A percentile compares a stretch with the other conserved stretches of the same genome.
Conservation (phyloP, 164 flowering plant species). For the Chloranthus sessilifolius region DNA sequence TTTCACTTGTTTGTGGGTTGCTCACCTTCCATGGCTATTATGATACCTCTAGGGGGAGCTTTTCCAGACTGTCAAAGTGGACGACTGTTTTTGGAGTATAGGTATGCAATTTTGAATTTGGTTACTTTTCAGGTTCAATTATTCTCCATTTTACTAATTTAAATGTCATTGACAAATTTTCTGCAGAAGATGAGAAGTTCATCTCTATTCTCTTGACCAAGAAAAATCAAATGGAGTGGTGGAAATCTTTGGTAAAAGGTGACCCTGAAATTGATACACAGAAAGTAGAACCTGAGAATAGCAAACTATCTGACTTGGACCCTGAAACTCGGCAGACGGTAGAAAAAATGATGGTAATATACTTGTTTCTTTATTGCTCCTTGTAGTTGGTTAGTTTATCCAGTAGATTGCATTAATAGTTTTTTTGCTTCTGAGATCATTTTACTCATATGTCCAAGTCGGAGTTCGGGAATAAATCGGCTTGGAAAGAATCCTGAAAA, state of each 20-base stretch:
- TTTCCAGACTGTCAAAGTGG: slow-evolving; percentile 54
- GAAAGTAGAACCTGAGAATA: slow-evolving; percentile 82
- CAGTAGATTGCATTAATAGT: no score
- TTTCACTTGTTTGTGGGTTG: no score
- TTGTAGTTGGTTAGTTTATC: no score
- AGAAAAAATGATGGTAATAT: slow-evolving; percentile 86
- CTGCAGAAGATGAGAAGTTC: slow-evolving; percentile 72
- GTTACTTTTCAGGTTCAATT: no score
- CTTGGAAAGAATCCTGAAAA: no score
- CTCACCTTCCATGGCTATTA: not conserved
- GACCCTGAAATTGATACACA: slow-evolving; percentile 86
- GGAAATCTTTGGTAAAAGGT: slow-evolving; percentile 78
- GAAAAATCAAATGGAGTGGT: slow-evolving; percentile 87
- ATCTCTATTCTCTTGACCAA: slow-evolving; percentile 68
- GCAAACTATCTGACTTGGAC: slow-evolving; percentile 76
- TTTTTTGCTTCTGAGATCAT: no score
- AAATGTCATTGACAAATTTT: no score
- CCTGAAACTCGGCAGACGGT: slow-evolving; percentile 77
- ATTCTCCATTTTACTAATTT: no score
- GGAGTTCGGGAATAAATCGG: no score
- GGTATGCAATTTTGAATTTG: slow-evolving; percentile 55
- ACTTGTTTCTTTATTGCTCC: no score
- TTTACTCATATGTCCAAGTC: no score
- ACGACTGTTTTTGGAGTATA: slow-evolving; percentile 87
- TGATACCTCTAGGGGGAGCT: slow-evolving; percentile 59